Evolutionary conservation across 2,329 filamentous ascomycete species (phyloP), one percentile per base, ranked within the genome.

Genomic region (Phialocephala subalpina): DNA sequence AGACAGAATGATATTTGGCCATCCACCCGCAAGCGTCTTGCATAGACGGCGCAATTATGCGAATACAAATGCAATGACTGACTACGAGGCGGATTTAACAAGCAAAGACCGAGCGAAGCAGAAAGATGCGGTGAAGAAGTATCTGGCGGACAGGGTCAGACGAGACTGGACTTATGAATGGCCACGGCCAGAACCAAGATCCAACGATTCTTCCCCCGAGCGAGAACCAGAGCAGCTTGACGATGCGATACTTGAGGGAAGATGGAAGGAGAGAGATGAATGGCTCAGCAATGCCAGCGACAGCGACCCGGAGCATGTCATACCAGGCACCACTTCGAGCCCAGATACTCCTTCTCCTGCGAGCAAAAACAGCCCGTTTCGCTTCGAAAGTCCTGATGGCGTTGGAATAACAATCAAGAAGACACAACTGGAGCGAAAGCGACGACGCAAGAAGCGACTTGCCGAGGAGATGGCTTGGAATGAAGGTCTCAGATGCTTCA

Each of bases 401-500:
- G 75, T 81, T 20, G 77, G 75, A 7, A 72, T 76, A 9, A 58
- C 69, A 1, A 60, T 76, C 22, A 68, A 66, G 56, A 72, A 68
- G 22, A 62, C 58, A 2, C 56, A 66, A 52, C 58, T 47, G 2
- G 71, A 74, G 12, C 70, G 73, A n/a, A 76, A 89, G 69, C 62
- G 82, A 82, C 29, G 79, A 73, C 61, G 76, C 22, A 77, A 72
- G 57, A 85, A 83, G 71, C 85, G 82, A 58, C 76, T 87, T 58
- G 84, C 87, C 67, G 87, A 88, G 63, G 90, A 92, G 80, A 86
- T 89, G 80, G 77, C 82, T 35, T 97, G 92, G 90, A 98, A 97
- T 73, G 83, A 90, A 42, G 95, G 95, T 0, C 77, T 97, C 64
- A 86, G 89, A n/a, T 91, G 91, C 76, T 98, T 93, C 79, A 86